A percentile compares a stretch with the other conserved stretches of the same genome.
Conservation (phyloP, 768 basidiomycete species). For the Psilocybe sp. region DNA sequence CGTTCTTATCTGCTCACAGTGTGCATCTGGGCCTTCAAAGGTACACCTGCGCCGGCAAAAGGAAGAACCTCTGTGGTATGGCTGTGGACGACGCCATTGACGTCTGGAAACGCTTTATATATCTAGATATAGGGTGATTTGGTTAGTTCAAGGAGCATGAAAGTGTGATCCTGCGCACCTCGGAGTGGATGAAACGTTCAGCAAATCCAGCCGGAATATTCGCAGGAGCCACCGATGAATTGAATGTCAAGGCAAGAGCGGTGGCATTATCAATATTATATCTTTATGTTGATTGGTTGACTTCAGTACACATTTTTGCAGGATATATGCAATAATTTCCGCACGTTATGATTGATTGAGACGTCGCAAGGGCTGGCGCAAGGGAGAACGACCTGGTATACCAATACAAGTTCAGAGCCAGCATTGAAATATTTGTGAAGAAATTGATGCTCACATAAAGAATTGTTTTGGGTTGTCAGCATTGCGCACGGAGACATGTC, state of each 20-base stretch:
- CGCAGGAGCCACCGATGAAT: constrained; percentile 11
- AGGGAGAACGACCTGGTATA: constrained; percentile 15
- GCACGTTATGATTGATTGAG: constrained; percentile 17
- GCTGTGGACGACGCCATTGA: constrained; percentile 17
- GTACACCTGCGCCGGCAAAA: constrained; percentile 13
- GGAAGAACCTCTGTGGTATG: constrained; percentile 19
- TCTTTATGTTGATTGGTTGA: not conserved
- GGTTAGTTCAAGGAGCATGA: not conserved
- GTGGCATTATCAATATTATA: constrained; percentile 19
- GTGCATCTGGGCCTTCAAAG: constrained; percentile 19
- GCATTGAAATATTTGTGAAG: not conserved
- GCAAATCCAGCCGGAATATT: constrained; percentile 16
- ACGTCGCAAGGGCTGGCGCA: constrained; percentile 16
- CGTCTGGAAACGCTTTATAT: constrained; percentile 15
- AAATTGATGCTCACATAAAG: constrained; percentile 11
- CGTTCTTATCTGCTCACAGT: constrained; percentile 9
- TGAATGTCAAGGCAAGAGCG: constrained; percentile 16
- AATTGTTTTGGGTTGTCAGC: constrained; percentile 20
- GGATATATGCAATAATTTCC: not conserved
- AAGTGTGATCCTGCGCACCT: constrained; percentile 1
- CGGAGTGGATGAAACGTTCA: constrained; percentile 19
- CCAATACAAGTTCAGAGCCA: not conserved
- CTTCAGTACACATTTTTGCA: not conserved
- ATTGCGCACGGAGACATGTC: constrained; percentile 16
- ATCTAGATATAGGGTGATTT: constrained; percentile 8